phyloP scores from a whole-genome alignment of 768 basidiomycete species.

The Cubamyces sp. region DNA sequence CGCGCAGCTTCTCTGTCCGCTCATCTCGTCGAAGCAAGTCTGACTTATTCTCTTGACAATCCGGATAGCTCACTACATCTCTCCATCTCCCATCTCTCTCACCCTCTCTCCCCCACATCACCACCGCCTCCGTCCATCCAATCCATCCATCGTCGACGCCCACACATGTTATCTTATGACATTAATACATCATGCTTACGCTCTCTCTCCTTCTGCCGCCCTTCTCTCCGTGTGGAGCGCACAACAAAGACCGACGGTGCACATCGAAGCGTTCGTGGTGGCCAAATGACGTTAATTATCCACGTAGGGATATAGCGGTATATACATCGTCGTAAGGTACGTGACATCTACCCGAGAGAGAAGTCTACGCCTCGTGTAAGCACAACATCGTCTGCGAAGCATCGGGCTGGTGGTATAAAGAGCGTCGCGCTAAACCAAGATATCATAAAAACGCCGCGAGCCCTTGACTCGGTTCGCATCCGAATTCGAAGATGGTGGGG shows the following conservation, averaged over 20 bases:
- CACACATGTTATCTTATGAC: conserved; percentile 31
- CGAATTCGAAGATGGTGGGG: not conserved
- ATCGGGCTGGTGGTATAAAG: not conserved
- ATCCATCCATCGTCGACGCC: conserved; percentile 31
- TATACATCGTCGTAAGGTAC: conserved; percentile 16
- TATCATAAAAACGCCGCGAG: not conserved
- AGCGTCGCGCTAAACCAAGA: conserved; percentile 5
- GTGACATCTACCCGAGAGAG: conserved; percentile 3
- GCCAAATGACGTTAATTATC: not conserved
- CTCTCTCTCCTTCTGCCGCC: conserved; percentile 5
- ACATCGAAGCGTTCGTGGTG: not conserved
- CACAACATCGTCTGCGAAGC: conserved; percentile 16
- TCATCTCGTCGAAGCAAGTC: conserved; percentile 39
- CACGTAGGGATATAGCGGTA: conserved; percentile 2
- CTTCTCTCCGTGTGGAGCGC: not conserved
- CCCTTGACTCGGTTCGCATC: conserved; percentile 2
- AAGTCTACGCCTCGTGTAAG: not conserved
- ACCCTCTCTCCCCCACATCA: conserved; percentile 25
- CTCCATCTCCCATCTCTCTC: conserved; percentile 27
- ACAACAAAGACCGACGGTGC: not conserved
- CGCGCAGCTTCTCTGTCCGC: conserved; percentile 31
- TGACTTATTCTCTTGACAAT: conserved; percentile 42
- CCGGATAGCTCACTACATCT: conserved; percentile 33
- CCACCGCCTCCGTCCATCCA: not conserved
- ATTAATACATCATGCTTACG: conserved; percentile 29